Base-by-base conservation (phyloP, 768 basidiomycete genomes). In the Hygrophorus russula region DNA sequence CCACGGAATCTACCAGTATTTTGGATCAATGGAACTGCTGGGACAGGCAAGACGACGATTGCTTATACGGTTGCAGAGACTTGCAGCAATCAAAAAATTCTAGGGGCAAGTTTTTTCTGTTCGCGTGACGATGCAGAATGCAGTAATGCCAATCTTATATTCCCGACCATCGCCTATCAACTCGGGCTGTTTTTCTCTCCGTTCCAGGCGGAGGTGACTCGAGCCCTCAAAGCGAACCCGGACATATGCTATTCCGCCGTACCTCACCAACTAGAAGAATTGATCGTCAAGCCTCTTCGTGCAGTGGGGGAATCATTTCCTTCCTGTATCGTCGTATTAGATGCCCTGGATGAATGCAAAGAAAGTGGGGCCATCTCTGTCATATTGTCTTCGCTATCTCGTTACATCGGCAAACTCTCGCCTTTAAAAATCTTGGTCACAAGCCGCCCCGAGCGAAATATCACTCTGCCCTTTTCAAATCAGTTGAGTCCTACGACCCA, bases 41-140 rank as follows among this genome's bases (percentile, higher is more conserved):
- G 58, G 2, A 46, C 51, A 18, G 58, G 58, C 2, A 59, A 59
- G 40, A 51, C 53, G 5, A 53, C 56, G 3, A 49, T 59, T 11
- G 50, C 51, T 11, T 54, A 52, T 17, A 56, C 56, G 3, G 50
- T 55, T 20, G 53, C 56, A 4, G 52, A 56, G 13, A 11, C 10
- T 1, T 49, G 55, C 20, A 50, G 29, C 42, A 46, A 37, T 19
- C 17, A 14, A 27, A 47, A 42, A 13, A 40, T 11, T 5, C 52
- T 64, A 7, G 58, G 56, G 28, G 61, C 57, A 0, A 59, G 57
- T 35, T 65, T 62, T 47, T 64, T 64, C 47, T 63, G 65, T 49
- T 62, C 56, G 0, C 46, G 56, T 15, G 49, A 51, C 10, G 55
- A 55, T 30, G 32, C 46, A 9, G 52, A 48, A 19, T 49, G 59